phyloP scores from a whole-genome alignment of 2,329 filamentous ascomycete species.

The Pseudocercospora macadamiae region DNA sequence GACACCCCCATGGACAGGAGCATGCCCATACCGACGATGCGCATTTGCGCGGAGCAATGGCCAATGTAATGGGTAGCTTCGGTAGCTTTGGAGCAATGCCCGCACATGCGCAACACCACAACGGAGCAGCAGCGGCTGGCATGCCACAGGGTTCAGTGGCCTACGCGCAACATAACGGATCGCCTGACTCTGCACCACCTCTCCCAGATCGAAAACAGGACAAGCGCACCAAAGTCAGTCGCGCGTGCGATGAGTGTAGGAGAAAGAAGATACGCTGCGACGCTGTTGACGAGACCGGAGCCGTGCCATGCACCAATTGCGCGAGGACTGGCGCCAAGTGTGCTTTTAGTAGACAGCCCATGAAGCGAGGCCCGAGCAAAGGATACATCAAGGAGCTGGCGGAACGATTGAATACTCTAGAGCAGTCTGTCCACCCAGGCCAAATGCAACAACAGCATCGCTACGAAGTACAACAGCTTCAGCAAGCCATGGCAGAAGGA shows the following conservation, averaged over 20 bases:
- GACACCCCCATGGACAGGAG: not conserved
- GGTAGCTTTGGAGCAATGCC: conserved; percentile 20
- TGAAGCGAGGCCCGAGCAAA: conserved; percentile 80
- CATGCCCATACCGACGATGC: not conserved
- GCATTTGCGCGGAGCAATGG: not conserved
- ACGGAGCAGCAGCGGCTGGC: conserved; percentile 10
- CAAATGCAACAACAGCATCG: conserved; percentile 33
- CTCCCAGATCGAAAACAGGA: conserved; percentile 26
- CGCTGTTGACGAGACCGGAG: conserved; percentile 71
- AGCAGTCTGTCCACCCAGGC: conserved; percentile 65
- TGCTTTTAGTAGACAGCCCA: conserved; percentile 82
- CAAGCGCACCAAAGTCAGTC: conserved; percentile 83
- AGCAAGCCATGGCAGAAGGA: conserved; percentile 34
- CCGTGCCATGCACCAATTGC: conserved; percentile 79
- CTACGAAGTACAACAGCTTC: conserved; percentile 37
- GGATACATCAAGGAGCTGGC: conserved; percentile 93
- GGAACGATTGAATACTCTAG: conserved; percentile 79
- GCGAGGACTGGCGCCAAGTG: conserved; percentile 67
- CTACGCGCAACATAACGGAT: conserved; percentile 28
- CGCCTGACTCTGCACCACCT: conserved; percentile 22
- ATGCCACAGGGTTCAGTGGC: conserved; percentile 26
- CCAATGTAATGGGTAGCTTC: conserved; percentile 23
- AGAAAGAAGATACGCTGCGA: conserved; percentile 90
- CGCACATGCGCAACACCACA: conserved; percentile 12
- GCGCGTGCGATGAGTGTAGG: conserved; percentile 86